Conservation (phyloP, 768 basidiomycete species). For the Galerina marginata region DNA sequence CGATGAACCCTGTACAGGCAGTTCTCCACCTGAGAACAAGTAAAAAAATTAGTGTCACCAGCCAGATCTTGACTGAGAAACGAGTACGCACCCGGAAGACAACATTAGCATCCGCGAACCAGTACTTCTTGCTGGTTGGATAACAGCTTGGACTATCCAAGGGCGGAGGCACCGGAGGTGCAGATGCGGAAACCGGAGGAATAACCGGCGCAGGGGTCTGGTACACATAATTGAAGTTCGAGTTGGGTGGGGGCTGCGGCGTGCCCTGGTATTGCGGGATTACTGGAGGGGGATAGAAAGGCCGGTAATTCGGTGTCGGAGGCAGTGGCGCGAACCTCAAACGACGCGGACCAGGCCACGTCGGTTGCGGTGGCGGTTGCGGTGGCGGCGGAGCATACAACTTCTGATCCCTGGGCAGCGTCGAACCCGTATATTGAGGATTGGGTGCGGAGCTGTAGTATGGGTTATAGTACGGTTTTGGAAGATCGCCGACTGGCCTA, state of each 20-base stretch:
- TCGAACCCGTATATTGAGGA: slow-evolving; percentile 7
- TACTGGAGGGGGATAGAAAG: not conserved
- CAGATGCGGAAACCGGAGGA: not conserved
- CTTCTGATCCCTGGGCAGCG: slow-evolving; percentile 6
- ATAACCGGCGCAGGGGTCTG: slow-evolving; percentile 14
- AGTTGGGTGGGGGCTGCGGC: not conserved
- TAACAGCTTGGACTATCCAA: slow-evolving; percentile 1
- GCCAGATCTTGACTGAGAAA: not conserved
- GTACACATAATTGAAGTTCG: slow-evolving; percentile 7
- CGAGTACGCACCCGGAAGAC: slow-evolving; percentile 21
- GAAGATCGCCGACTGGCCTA: no score
- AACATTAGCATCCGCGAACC: slow-evolving; percentile 25
- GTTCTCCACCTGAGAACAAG: slow-evolving; percentile 24
- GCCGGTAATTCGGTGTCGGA: slow-evolving; percentile 3
- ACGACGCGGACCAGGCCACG: slow-evolving; percentile 7
- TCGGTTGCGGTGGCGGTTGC: slow-evolving; percentile 4
- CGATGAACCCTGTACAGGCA: slow-evolving; percentile 30
- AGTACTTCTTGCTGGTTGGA: slow-evolving; percentile 17
- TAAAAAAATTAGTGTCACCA: slow-evolving; percentile 1
- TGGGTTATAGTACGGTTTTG: no score
- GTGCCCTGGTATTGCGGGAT: not conserved
- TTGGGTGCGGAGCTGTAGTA: not conserved
- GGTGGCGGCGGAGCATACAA: slow-evolving; percentile 10
- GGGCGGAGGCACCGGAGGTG: not conserved
- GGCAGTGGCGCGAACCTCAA: slow-evolving; percentile 23